Evolutionary conservation across 2,329 filamentous ascomycete species (phyloP).

Genomic region (Parastagonospora avenae): DNA sequence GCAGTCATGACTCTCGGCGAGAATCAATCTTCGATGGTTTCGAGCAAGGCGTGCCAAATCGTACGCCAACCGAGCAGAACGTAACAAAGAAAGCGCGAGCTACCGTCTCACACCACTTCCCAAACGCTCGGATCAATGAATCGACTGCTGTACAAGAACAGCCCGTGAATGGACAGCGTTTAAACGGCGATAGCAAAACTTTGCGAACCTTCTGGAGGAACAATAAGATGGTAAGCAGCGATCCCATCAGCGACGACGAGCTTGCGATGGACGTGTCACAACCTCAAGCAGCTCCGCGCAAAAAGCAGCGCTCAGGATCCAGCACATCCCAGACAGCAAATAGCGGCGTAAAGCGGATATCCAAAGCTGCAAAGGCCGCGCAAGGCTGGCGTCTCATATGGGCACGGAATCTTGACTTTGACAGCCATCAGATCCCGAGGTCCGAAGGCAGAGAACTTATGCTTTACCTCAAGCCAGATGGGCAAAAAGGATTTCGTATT

Average conservation of each 20-base stretch:
- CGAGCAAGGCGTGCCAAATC: slow-evolving; percentile 17
- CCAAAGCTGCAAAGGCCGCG: background rate
- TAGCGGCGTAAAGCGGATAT: slow-evolving; percentile 1
- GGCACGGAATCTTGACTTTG: slow-evolving; percentile 21
- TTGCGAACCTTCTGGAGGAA: slow-evolving; percentile 20
- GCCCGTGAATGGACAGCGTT: background rate
- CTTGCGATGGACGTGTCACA: slow-evolving; percentile 10
- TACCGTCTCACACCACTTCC: slow-evolving; percentile 17
- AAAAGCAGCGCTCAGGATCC: background rate
- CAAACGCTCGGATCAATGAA: slow-evolving; percentile 29
- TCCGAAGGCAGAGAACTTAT: background rate
- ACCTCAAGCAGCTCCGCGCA: background rate
- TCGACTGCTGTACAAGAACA: slow-evolving; percentile 10
- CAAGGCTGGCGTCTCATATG: slow-evolving; percentile 21
- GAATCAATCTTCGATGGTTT: slow-evolving; percentile 7
- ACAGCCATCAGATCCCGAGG: background rate
- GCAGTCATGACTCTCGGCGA: background rate
- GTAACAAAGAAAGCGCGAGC: background rate
- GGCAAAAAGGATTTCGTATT: background rate
- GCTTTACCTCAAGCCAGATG: background rate
- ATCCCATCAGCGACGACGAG: slow-evolving; percentile 19
- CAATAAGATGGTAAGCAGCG: background rate
- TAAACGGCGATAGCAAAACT: background rate
- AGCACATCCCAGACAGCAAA: slow-evolving; percentile 7
- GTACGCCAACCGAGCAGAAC: background rate